Evolutionary conservation across 805 yeast species (phyloP).

Genomic region (Metschnikowia drakensbergensis): DNA sequence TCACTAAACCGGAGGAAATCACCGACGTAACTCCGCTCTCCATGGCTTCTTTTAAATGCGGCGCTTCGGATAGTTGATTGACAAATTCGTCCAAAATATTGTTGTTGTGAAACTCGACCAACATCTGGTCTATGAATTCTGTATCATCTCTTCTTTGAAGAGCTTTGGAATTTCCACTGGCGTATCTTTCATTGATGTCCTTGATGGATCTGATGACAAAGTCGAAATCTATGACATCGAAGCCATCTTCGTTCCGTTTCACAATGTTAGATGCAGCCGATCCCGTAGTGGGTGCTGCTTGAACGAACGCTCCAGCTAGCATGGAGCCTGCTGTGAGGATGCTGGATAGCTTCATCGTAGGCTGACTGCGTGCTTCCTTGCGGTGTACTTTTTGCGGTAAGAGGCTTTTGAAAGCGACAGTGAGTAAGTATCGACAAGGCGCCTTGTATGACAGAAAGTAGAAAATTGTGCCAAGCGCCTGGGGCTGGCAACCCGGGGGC

Average conservation of each 20-base stretch:
- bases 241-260: conserved; percentile 14
- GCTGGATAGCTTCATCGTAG: conserved; percentile 20
- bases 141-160: conserved; percentile 17
- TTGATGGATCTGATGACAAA: conserved; percentile 12
- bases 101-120: conserved; percentile 17
- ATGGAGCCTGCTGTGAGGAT: conserved; percentile 18
- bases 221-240: conserved; percentile 16
- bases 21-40: conserved; percentile 14
- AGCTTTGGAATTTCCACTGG: conserved; percentile 4
- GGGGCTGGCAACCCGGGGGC: conserved; percentile 1
- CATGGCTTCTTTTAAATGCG: conserved; percentile 16
- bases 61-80: conserved; percentile 16
- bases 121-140: conserved; percentile 14
- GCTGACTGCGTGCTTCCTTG: neutral
- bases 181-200: conserved; percentile 14
- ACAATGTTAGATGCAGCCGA: conserved; percentile 10
- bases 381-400: conserved; percentile 1
- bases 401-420: neutral
- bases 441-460: neutral
- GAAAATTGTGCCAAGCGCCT: conserved; percentile 8
- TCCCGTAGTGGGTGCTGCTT: conserved; percentile 23
- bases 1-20: conserved; percentile 16
- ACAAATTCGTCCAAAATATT: conserved; percentile 17
- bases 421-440: neutral
- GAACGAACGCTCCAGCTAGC: conserved; percentile 18